These are phyloP conservation scores for Erodium trifolium DNA, from an alignment of 441 rosid species.

Conservation along the genomic window DNA sequence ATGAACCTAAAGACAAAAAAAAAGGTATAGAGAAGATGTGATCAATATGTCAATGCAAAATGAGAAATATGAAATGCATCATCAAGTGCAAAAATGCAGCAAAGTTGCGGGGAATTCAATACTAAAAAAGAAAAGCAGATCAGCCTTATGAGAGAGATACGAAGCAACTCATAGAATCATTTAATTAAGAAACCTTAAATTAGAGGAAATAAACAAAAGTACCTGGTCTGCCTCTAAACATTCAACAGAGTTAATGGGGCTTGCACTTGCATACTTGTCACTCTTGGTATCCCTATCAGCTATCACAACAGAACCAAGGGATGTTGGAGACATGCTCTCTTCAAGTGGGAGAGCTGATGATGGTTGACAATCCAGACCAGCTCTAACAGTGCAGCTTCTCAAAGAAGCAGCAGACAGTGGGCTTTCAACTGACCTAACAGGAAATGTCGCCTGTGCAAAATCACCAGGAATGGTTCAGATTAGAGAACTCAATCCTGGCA, in stretches of 20 bases:
- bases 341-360: slow-evolving; percentile 51
- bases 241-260: slow-evolving; percentile 64
- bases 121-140: background rate
- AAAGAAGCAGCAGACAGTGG: slow-evolving; percentile 46
- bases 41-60: background rate
- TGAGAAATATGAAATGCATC: background rate
- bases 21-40: background rate
- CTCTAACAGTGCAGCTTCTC: slow-evolving; percentile 41
- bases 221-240: slow-evolving; percentile 96
- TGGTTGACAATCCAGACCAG: slow-evolving; percentile 45
- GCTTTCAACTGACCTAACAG: slow-evolving; percentile 49
- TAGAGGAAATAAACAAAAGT: background rate
- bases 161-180: background rate
- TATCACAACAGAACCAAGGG: slow-evolving; percentile 82
- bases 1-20: background rate
- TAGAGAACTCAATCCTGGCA: too few relatives aligned
- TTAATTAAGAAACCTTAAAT: background rate
- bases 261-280: slow-evolving; percentile 46
- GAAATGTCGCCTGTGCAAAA: slow-evolving; percentile 37
- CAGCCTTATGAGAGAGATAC: background rate
- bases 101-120: background rate
- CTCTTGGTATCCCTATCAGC: slow-evolving; percentile 56
- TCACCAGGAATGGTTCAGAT: background rate
- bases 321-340: slow-evolving; percentile 72
- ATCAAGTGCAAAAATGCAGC: background rate